Evolutionary conservation across 2,329 filamentous ascomycete genomes (phyloP).

Genomic region (Fusarium hostae): DNA sequence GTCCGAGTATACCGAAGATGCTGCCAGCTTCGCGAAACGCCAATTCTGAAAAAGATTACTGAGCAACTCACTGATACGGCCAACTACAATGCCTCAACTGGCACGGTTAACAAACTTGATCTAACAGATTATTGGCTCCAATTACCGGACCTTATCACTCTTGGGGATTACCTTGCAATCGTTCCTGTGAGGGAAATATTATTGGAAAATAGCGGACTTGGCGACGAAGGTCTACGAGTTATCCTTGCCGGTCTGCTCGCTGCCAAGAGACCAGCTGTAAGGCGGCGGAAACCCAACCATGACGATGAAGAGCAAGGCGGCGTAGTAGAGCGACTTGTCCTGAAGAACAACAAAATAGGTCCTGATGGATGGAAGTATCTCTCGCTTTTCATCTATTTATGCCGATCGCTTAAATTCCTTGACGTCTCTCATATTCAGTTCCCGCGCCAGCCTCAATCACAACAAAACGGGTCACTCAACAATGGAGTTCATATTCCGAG

Average conservation of each 20-base stretch:
- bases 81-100: slow-evolving; percentile 73
- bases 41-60: slow-evolving; percentile 89
- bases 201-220: slow-evolving; percentile 87
- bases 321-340: slow-evolving; percentile 83
- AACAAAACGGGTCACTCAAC: slow-evolving; percentile 46
- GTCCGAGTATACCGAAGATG: slow-evolving; percentile 93
- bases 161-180: slow-evolving; percentile 93
- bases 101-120: slow-evolving; percentile 85
- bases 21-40: slow-evolving; percentile 92
- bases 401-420: slow-evolving; percentile 83
- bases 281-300: slow-evolving; percentile 60
- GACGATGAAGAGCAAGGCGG: slow-evolving; percentile 67
- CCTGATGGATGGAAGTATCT: slow-evolving; percentile 92
- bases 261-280: slow-evolving; percentile 73
- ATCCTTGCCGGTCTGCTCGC: slow-evolving; percentile 87
- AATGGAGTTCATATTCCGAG: slow-evolving; percentile 50
- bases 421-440: slow-evolving; percentile 89
- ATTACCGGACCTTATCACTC: slow-evolving; percentile 82
- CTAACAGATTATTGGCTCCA: slow-evolving; percentile 87
- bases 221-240: slow-evolving; percentile 86
- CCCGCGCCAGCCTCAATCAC: slow-evolving; percentile 58
- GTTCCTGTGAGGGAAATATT: slow-evolving; percentile 90
- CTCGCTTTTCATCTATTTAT: slow-evolving; percentile 89
- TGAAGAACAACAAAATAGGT: slow-evolving; percentile 94
- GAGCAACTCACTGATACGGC: slow-evolving; percentile 82